phyloP scores from a whole-genome alignment of 441 rosid genomes.

The Syzygium malaccense region DNA sequence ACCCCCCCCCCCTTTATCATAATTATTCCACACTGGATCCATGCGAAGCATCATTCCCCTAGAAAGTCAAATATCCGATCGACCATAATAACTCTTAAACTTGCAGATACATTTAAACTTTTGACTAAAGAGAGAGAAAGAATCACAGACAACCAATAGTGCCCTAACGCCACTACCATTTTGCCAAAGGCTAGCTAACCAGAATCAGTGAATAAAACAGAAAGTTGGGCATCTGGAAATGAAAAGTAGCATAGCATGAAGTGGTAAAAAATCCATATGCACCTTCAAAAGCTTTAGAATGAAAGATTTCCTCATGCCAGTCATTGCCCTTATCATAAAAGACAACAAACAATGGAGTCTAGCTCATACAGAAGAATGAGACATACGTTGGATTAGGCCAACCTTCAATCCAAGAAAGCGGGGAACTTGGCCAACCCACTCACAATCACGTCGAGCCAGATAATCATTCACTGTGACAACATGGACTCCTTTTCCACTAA shows the following conservation, averaged over 20 bases:
- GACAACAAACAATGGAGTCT: background rate
- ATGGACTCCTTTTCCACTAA: conserved; percentile 91
- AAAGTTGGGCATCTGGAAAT: background rate
- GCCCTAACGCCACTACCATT: background rate
- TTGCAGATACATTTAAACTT: background rate
- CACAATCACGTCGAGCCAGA: conserved; percentile 92
- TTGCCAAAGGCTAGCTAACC: background rate
- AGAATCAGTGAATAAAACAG: background rate
- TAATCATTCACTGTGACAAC: conserved; percentile 94
- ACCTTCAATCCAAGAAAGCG: conserved; percentile 97
- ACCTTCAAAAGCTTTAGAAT: background rate
- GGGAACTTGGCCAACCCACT: conserved; percentile 99
- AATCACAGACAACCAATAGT: background rate
- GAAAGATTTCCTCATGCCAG: background rate
- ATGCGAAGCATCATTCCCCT: background rate
- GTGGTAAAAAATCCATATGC: background rate
- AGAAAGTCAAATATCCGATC: background rate
- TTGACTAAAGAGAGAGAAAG: background rate
- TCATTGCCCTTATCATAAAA: background rate
- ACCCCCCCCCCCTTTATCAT: background rate
- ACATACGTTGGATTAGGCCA: conserved; percentile 98
- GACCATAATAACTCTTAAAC: background rate
- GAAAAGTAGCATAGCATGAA: background rate
- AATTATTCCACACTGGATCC: background rate
- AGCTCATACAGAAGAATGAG: conserved; percentile 18